Evolutionary conservation across 2,329 filamentous ascomycete species (phyloP).

Genomic region (Colletotrichum tanaceti): DNA sequence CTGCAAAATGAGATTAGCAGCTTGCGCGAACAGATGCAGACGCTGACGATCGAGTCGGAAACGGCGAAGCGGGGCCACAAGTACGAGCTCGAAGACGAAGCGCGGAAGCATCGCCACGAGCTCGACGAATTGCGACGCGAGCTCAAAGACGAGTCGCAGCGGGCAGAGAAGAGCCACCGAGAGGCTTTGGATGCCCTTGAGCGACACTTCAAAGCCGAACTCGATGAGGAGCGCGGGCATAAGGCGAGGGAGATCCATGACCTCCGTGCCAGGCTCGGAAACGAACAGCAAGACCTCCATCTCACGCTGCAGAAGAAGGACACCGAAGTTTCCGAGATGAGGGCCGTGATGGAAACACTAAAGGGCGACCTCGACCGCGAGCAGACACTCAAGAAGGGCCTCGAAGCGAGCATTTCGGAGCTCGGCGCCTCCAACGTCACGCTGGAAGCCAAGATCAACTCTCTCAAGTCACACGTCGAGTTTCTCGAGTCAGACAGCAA

Average conservation of each 20-base stretch:
- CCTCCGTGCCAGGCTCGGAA: conserved; percentile 65
- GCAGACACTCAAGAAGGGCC: conserved; percentile 67
- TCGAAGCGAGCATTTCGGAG: conserved; percentile 66
- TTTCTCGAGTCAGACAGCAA: conserved; percentile 92
- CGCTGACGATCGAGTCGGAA: conserved; percentile 55
- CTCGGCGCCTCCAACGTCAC: conserved; percentile 70
- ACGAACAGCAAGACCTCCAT: conserved; percentile 64
- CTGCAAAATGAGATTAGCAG: conserved; percentile 73
- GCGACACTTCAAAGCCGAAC: conserved; percentile 70
- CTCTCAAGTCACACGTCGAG: conserved; percentile 83
- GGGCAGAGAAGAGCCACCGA: conserved; percentile 70
- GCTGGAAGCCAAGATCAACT: conserved; percentile 80
- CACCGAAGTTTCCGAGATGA: conserved; percentile 63
- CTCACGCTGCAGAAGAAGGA: conserved; percentile 64
- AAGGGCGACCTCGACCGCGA: conserved; percentile 70
- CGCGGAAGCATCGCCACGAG: conserved; percentile 66
- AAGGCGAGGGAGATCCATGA: conserved; percentile 73
- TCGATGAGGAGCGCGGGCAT: conserved; percentile 72
- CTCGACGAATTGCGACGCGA: conserved; percentile 65
- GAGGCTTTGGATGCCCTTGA: conserved; percentile 75
- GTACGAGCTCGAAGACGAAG: conserved; percentile 66
- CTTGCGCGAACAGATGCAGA: conserved; percentile 53
- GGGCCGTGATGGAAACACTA: conserved; percentile 59
- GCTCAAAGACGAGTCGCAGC: conserved; percentile 65
- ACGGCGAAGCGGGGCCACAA: conserved; percentile 57